phyloP scores from a whole-genome alignment of 139 green algal species.

The Chlorella sp. region DNA sequence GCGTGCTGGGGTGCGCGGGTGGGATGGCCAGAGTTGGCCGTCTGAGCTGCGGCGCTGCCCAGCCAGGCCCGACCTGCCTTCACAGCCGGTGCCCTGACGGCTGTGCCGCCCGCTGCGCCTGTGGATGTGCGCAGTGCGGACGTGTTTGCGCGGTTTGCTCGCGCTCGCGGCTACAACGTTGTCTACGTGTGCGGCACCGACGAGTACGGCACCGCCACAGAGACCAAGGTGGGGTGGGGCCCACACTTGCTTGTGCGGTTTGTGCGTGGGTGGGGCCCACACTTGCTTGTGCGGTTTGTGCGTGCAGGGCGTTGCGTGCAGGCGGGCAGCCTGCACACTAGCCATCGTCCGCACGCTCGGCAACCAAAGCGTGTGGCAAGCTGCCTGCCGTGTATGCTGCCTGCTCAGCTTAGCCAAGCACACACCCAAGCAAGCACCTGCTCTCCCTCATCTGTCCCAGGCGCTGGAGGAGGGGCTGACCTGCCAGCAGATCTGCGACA shows the following conservation, averaged over 20 bases:
- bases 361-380: no score
- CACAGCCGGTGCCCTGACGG: background rate
- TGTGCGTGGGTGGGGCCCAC: background rate
- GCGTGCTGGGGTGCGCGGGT: no score
- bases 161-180: constrained; percentile 86
- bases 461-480: constrained; percentile 94
- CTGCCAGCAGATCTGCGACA: constrained; percentile 96
- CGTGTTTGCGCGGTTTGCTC: constrained; percentile 91
- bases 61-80: background rate
- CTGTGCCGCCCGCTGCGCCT: background rate
- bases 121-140: constrained; percentile 67
- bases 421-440: no score
- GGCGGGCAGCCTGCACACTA: no score
- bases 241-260: background rate
- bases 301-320: no score
- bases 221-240: constrained; percentile 87
- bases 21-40: no score
- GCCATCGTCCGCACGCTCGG: no score
- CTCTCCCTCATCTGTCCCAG: constrained; percentile 47
- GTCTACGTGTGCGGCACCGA: constrained; percentile 98
- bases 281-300: no score
- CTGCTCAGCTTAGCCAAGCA: no score
- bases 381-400: no score
- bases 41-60: no score
- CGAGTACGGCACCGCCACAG: constrained; percentile 98